Conservation (phyloP, 768 basidiomycete species). For the Mycena metata region DNA sequence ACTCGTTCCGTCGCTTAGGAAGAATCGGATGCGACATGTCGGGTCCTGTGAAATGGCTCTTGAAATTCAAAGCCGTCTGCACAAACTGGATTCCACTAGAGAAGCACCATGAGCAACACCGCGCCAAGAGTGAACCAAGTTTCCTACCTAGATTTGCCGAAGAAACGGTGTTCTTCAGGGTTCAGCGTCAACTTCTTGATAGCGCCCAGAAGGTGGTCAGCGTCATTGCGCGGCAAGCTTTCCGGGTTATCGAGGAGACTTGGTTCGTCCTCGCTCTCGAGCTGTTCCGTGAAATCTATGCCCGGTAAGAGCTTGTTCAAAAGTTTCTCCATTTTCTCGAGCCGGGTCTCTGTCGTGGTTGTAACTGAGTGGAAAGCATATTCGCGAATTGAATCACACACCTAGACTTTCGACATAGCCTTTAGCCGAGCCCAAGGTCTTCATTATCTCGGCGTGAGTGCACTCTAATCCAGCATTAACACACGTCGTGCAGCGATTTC, state of each 20-base stretch:
- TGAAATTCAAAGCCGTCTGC: conserved; percentile 70
- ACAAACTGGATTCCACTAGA: conserved; percentile 64
- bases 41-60: conserved; percentile 43
- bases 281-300: conserved; percentile 73
- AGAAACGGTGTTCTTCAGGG: conserved; percentile 60
- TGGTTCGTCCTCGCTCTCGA: conserved; percentile 52
- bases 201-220: conserved; percentile 43
- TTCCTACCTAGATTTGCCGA: conserved; percentile 56
- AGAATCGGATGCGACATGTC: conserved; percentile 37
- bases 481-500: conserved; percentile 76
- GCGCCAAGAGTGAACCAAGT: too few relatives aligned
- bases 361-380: background rate
- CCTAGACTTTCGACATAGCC: conserved; percentile 76
- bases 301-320: conserved; percentile 70
- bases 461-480: conserved; percentile 70
- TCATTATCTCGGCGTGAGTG: conserved; percentile 77
- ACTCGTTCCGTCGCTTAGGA: conserved; percentile 57
- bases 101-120: background rate
- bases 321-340: conserved; percentile 68
- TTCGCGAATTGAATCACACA: background rate
- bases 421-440: conserved; percentile 74
- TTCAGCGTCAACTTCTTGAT: conserved; percentile 56
- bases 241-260: conserved; percentile 50
- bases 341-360: conserved; percentile 21
- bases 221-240: conserved; percentile 53